These are phyloP conservation scores for Camellia lanceoleosa DNA, from an alignment of 148 eudicot species.

Conservation along the genomic window DNA sequence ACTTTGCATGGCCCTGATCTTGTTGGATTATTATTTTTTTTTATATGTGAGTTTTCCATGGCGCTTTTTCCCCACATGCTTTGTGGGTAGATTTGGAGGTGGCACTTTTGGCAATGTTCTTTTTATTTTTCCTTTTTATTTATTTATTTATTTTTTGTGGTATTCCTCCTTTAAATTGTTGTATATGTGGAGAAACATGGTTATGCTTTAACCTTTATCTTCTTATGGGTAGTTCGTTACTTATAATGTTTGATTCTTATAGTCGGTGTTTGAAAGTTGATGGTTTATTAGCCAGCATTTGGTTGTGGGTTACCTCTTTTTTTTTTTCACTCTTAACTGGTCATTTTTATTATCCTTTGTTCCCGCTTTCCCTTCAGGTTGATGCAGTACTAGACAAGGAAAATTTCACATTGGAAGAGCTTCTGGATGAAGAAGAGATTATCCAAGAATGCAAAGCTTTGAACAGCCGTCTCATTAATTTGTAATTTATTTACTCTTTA, in stretches of 20 bases:
- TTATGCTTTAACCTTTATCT: too few species aligned
- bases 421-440: conserved; percentile 96
- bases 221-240: not conserved
- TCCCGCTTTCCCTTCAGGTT: conserved; percentile 41
- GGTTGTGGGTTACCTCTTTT: not conserved
- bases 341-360: not conserved
- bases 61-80: not conserved
- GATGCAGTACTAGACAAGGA: conserved; percentile 95
- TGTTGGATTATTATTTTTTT: not conserved
- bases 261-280: not conserved
- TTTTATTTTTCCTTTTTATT: not conserved
- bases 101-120: not conserved
- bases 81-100: not conserved
- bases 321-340: not conserved
- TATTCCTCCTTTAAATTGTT: too few species aligned
- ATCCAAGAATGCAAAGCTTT: conserved; percentile 99
- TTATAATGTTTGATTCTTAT: not conserved
- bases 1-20: too few species aligned
- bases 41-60: not conserved
- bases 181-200: not conserved
- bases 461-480: conserved; percentile 92
- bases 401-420: conserved; percentile 82
- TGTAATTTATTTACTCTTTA: conserved; percentile 41
- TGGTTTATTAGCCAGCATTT: not conserved
- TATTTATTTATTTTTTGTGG: too few species aligned